phyloP scores from a whole-genome alignment of 495 filamentous ascomycete genomes.

The Aspergillus olivimuriae region DNA sequence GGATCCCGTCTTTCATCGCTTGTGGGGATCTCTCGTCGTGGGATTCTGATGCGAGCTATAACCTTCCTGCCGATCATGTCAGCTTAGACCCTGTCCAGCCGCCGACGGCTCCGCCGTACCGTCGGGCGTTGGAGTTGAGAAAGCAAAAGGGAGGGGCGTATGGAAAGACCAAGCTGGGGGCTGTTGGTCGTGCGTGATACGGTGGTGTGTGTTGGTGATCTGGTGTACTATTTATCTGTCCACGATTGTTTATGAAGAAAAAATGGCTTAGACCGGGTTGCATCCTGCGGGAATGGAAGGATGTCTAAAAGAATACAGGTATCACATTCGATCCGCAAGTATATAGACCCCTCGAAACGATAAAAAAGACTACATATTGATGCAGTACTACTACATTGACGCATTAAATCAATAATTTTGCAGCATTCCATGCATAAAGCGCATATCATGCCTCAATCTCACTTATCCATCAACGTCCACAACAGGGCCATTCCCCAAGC shows the following conservation, averaged over 20 bases:
- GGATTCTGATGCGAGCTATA: constrained; percentile 91
- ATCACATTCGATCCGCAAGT: too few relatives aligned
- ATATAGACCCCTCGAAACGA: background rate
- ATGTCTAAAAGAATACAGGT: too few relatives aligned
- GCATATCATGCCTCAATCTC: too few relatives aligned
- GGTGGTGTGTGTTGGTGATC: background rate
- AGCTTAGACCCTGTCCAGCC: constrained; percentile 92
- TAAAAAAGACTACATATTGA: background rate
- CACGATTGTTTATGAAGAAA: too few relatives aligned
- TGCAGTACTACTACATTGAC: background rate
- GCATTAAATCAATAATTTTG: too few relatives aligned
- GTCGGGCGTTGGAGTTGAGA: constrained; percentile 79
- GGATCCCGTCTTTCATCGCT: constrained; percentile 91
- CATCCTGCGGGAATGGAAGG: too few relatives aligned
- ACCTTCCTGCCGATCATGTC: constrained; percentile 67
- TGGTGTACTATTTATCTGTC: too few relatives aligned
- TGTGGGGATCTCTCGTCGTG: constrained; percentile 93
- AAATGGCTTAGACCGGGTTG: too few relatives aligned
- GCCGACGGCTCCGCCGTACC: constrained; percentile 92
- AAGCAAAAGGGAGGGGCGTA: constrained; percentile 71
- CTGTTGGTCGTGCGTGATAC: constrained; percentile 21
- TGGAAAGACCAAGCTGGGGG: constrained; percentile 61
- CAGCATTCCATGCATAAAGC: too few relatives aligned
- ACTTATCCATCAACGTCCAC: too few relatives aligned
- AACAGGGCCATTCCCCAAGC: too few relatives aligned